Percentiles rank a stretch among this genome's conserved stretches.
Evolutionary conservation across 345 rosid genomes (phyloP).

Genomic region (Aquilaria sinensis): DNA sequence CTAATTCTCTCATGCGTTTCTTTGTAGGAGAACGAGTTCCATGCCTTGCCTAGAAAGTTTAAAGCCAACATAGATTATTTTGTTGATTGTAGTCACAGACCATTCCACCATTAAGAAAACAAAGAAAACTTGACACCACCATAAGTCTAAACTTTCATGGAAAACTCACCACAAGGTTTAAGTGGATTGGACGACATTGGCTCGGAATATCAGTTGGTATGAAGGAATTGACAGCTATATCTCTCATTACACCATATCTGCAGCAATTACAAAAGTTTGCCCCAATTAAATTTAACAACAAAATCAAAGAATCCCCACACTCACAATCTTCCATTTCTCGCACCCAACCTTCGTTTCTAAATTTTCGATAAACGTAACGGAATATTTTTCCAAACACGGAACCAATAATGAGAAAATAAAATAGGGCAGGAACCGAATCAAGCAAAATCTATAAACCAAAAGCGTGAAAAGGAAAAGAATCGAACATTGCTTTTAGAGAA

Average conservation of each 20-base stretch:
- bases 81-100: background rate
- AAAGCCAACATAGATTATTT: background rate
- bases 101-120: background rate
- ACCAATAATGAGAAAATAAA: too few species aligned
- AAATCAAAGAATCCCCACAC: background rate
- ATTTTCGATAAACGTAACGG: too few species aligned
- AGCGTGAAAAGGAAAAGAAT: background rate
- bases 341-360: too few species aligned
- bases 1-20: conserved; percentile 71
- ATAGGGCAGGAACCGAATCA: background rate
- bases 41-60: conserved; percentile 66
- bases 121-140: background rate
- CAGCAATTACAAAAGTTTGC: conserved; percentile 1
- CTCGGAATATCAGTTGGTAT: conserved; percentile 38
- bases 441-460: background rate
- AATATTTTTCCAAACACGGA: too few species aligned
- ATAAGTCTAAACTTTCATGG: background rate
- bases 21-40: conserved; percentile 97
- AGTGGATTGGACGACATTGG: conserved; percentile 77
- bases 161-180: conserved; percentile 83
- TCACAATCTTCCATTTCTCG: background rate
- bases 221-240: conserved; percentile 29
- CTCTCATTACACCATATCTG: conserved; percentile 68
- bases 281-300: background rate
- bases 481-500: background rate